phyloP scores from a whole-genome alignment of 208 protist species.

The Balamuthia mandrillaris region DNA sequence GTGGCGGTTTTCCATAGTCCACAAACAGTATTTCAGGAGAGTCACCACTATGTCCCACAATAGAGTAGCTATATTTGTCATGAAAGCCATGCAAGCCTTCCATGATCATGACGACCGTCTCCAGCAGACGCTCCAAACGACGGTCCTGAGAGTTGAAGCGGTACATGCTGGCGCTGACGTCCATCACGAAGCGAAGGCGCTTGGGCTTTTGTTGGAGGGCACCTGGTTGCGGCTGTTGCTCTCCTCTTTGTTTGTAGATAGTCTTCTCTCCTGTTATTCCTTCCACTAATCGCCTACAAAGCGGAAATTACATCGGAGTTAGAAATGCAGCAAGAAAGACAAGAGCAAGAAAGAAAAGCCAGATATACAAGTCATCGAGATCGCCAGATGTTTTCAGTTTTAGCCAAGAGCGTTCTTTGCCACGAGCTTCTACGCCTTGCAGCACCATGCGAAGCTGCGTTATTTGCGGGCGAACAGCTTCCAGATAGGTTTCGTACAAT shows the following conservation, averaged over 20 bases:
- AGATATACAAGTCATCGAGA: slow-evolving; percentile 73
- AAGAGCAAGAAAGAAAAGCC: neutral
- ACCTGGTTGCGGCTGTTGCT: slow-evolving; percentile 75
- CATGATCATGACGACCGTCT: slow-evolving; percentile 86
- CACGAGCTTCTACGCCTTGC: slow-evolving; percentile 74
- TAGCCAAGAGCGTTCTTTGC: slow-evolving; percentile 81
- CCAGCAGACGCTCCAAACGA: slow-evolving; percentile 79
- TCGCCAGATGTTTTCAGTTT: slow-evolving; percentile 82
- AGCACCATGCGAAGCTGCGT: slow-evolving; percentile 70
- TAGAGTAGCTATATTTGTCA: slow-evolving; percentile 82
- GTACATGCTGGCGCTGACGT: slow-evolving; percentile 88
- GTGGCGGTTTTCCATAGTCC: slow-evolving; percentile 39
- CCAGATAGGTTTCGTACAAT: slow-evolving; percentile 35
- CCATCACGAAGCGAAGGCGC: slow-evolving; percentile 82
- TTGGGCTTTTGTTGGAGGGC: slow-evolving; percentile 77
- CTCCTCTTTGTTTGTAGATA: slow-evolving; percentile 83
- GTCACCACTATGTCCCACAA: slow-evolving; percentile 78
- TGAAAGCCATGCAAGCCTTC: slow-evolving; percentile 84
- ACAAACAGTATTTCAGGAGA: slow-evolving; percentile 68
- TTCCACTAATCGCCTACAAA: slow-evolving; percentile 59
- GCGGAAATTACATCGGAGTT: neutral
- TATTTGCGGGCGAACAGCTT: slow-evolving; percentile 27
- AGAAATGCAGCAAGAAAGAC: neutral
- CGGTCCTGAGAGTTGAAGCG: slow-evolving; percentile 82
- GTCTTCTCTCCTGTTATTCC: slow-evolving; percentile 85